A percentile compares a stretch with the other conserved stretches of the same genome.
phyloP scores from a whole-genome alignment of 202 grass and related monocot genomes.

The Carex sylvatica region DNA sequence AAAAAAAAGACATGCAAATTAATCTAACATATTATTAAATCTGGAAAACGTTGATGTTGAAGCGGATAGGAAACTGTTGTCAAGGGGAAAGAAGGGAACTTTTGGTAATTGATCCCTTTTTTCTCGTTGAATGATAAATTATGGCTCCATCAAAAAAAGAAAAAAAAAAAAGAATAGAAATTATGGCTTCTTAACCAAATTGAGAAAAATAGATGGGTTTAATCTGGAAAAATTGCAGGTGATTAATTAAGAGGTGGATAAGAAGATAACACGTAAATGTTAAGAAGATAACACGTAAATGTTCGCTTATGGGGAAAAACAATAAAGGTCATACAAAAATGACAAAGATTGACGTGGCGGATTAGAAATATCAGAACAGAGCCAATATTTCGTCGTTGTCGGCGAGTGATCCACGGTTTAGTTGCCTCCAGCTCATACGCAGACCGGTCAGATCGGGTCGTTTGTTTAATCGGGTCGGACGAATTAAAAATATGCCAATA shows the following conservation, averaged over 20 bases:
- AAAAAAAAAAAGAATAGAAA: no score
- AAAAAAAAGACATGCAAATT: not conserved
- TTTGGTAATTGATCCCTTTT: not conserved
- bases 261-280: conserved; percentile 4
- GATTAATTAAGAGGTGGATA: not conserved
- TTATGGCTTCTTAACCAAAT: no score
- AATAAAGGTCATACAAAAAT: not conserved
- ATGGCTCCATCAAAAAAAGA: no score
- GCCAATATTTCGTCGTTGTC: not conserved
- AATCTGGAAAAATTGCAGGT: not conserved
- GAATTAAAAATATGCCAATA: not conserved
- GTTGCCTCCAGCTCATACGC: conserved; percentile 10
- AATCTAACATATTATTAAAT: not conserved
- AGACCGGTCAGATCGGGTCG: not conserved
- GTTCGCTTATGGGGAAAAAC: not conserved
- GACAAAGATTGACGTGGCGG: conserved; percentile 15
- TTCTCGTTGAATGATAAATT: no score
- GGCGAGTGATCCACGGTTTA: not conserved
- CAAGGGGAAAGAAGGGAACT: no score
- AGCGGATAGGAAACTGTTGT: not conserved
- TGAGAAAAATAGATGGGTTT: not conserved
- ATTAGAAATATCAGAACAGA: not conserved
- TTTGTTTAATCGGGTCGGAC: not conserved
- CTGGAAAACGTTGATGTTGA: not conserved
- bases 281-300: conserved; percentile 2